Conservation (phyloP, 805 yeast species). For the Saccharomycopsis schoenii region DNA sequence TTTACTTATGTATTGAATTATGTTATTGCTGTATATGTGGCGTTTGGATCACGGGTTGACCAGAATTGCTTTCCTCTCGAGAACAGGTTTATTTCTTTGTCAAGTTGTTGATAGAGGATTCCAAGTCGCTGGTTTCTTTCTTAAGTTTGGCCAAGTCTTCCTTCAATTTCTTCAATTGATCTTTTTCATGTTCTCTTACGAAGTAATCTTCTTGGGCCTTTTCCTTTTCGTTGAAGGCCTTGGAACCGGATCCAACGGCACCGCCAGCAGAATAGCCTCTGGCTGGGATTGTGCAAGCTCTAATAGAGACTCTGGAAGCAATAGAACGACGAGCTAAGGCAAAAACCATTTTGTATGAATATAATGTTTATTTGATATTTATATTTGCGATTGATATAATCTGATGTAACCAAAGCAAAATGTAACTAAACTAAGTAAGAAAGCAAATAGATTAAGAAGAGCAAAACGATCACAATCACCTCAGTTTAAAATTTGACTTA, state of each 20-base stretch:
- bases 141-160: constrained; percentile 16
- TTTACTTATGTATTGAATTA: neutral
- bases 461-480: neutral
- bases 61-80: neutral
- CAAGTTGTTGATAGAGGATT: constrained; percentile 10
- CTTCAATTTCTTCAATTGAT: constrained; percentile 17
- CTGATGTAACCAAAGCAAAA: neutral
- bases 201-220: constrained; percentile 17
- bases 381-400: neutral
- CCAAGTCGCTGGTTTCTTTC: constrained; percentile 16
- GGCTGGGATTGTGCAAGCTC: constrained; percentile 4
- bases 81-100: constrained; percentile 4
- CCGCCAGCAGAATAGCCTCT: constrained; percentile 14
- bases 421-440: neutral
- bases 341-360: constrained; percentile 9
- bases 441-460: neutral
- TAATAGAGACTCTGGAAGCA: neutral
- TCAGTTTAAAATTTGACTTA: neutral
- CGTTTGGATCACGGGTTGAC: neutral
- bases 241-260: constrained; percentile 15
- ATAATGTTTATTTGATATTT: neutral
- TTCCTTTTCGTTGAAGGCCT: constrained; percentile 18
- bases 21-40: neutral
- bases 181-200: constrained; percentile 17
- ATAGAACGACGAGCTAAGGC: constrained; percentile 10